Conservation (phyloP, 257 asterid species). For the Solanum commersonii region DNA sequence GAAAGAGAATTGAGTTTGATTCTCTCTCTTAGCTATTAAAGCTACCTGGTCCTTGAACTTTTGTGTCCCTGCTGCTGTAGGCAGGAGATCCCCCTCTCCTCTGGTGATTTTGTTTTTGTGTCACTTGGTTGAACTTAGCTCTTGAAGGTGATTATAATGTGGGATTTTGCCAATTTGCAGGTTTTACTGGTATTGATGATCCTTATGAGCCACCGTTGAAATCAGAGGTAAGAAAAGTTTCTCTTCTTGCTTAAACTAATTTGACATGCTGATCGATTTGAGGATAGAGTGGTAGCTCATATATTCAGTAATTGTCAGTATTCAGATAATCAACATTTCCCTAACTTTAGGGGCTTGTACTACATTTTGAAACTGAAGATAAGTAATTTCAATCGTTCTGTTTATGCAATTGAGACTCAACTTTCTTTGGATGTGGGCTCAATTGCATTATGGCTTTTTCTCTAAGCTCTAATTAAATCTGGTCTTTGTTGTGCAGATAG, state of each 20-base stretch:
- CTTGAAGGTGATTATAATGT: not conserved
- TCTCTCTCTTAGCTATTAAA: not conserved
- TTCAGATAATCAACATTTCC: not conserved
- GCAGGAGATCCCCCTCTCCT: not conserved
- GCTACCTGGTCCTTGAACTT: not conserved
- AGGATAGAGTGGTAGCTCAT: not conserved
- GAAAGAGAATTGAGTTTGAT: not conserved
- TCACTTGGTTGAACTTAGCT: not conserved
- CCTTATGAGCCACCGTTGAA: conserved; percentile 87
- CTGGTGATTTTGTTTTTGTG: not conserved
- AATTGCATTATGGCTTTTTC: not conserved
- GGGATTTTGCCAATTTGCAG: conserved; percentile 23
- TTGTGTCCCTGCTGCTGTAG: not conserved
- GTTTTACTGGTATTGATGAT: conserved; percentile 95
- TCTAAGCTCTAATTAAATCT: not conserved
- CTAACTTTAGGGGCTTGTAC: not conserved
- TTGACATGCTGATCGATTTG: not conserved
- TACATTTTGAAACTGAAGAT: not conserved
- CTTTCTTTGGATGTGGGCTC: not conserved
- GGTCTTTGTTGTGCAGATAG: conserved; percentile 44
- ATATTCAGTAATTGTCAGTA: not conserved
- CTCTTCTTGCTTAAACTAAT: not conserved
- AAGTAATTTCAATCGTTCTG: not conserved
- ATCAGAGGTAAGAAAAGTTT: conserved; percentile 51
- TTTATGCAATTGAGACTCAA: not conserved